Evolutionary conservation across 1,284 basidiomycete species (phyloP).

Genomic region (Takashimella tepidaria): DNA sequence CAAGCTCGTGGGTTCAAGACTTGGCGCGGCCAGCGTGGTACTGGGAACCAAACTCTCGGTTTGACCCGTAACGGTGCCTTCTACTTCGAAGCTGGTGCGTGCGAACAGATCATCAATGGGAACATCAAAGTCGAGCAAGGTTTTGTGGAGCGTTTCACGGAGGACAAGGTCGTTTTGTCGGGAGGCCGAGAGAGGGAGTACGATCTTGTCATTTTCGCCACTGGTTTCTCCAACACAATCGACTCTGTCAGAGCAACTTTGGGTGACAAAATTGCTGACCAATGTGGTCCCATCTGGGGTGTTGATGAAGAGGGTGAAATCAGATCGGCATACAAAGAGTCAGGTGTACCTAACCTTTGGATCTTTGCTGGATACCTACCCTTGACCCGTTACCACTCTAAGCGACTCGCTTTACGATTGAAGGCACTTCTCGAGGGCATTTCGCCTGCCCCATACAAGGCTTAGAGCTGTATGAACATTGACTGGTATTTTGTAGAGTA

Average conservation of each 20-base stretch:
- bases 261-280: conserved; percentile 53
- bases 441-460: conserved; percentile 14
- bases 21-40: conserved; percentile 25
- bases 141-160: conserved; percentile 22
- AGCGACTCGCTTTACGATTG: conserved; percentile 23
- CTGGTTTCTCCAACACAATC: conserved; percentile 51
- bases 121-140: conserved; percentile 35
- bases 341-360: conserved; percentile 55
- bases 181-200: conserved; percentile 52
- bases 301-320: conserved; percentile 58
- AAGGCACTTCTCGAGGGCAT: conserved; percentile 29
- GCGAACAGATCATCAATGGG: conserved; percentile 33
- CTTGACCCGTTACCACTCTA: conserved; percentile 26
- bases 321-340: conserved; percentile 51
- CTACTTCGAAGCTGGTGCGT: conserved; percentile 38
- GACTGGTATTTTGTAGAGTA: too few relatives aligned
- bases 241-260: conserved; percentile 45
- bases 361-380: conserved; percentile 53
- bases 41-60: conserved; percentile 21
- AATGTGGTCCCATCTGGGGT: conserved; percentile 55
- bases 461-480: too few relatives aligned
- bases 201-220: conserved; percentile 64
- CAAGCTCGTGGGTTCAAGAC: conserved; percentile 53
- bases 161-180: conserved; percentile 22
- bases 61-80: conserved; percentile 31